Percentiles rank a stretch among this genome's conserved stretches.
phyloP scores from a whole-genome alignment of 2,329 filamentous ascomycete species.

The Pseudopithomyces chartarum region DNA sequence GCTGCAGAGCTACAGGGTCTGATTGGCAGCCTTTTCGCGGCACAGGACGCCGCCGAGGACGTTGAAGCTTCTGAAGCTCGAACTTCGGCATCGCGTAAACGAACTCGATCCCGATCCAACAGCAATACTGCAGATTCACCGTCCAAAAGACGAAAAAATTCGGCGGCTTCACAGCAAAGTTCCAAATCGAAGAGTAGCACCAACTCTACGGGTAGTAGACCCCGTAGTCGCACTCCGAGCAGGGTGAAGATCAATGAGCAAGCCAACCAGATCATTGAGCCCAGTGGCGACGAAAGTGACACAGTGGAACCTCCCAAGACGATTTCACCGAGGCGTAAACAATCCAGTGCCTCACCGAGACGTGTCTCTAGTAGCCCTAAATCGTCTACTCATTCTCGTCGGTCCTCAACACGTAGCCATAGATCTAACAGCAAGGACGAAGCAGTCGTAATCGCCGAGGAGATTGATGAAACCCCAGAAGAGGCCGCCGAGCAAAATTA shows the following conservation, averaged over 20 bases:
- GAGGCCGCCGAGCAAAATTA: too few species aligned
- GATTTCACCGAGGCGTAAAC: not conserved
- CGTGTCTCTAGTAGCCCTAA: not conserved
- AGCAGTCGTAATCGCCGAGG: too few species aligned
- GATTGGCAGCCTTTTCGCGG: too few species aligned
- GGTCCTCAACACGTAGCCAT: not conserved
- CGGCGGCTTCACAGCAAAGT: not conserved
- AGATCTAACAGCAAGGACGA: too few species aligned
- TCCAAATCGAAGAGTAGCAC: not conserved
- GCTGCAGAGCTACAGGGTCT: too few species aligned
- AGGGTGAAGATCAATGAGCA: not conserved
- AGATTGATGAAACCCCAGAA: too few species aligned
- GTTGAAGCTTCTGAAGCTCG: too few species aligned
- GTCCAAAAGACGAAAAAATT: not conserved
- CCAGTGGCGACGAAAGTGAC: not conserved
- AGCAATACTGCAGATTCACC: too few species aligned
- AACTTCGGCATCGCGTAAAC: too few species aligned
- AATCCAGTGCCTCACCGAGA: not conserved
- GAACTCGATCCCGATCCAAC: too few species aligned
- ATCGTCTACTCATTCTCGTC: not conserved
- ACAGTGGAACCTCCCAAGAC: not conserved
- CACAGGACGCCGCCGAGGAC: too few species aligned
- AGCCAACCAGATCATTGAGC: not conserved
- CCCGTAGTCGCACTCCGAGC: not conserved
- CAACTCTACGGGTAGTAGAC: not conserved